Conservation (phyloP, 1,284 basidiomycete species). For the Amylostereum areolatum region DNA sequence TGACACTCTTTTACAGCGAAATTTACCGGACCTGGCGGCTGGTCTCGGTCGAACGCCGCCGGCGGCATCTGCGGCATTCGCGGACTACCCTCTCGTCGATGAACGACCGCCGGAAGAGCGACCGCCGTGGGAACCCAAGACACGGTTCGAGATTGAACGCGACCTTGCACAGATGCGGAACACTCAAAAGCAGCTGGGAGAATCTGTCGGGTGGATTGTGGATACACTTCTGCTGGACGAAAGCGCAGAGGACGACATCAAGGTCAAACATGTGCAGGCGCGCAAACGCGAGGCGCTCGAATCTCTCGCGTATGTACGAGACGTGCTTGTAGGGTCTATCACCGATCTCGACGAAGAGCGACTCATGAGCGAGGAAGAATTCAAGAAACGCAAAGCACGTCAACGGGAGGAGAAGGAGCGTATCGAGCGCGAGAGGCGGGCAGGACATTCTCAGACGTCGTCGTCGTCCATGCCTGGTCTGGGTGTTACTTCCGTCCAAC, state of each 20-base stretch:
- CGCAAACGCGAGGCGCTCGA: slow-evolving; percentile 65
- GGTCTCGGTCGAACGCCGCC: slow-evolving; percentile 55
- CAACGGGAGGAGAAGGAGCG: slow-evolving; percentile 20
- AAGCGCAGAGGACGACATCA: slow-evolving; percentile 29
- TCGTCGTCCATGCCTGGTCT: not conserved
- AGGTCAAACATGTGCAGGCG: slow-evolving; percentile 29
- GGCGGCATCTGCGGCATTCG: slow-evolving; percentile 31
- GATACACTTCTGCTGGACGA: slow-evolving; percentile 60
- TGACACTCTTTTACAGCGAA: slow-evolving; percentile 44
- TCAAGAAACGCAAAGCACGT: slow-evolving; percentile 22
- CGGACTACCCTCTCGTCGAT: slow-evolving; percentile 57
- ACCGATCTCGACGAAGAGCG: slow-evolving; percentile 56
- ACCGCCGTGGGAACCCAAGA: slow-evolving; percentile 59
- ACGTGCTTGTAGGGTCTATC: slow-evolving; percentile 54
- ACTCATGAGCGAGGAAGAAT: slow-evolving; percentile 50
- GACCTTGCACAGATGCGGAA: slow-evolving; percentile 47
- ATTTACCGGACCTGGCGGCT: slow-evolving; percentile 75
- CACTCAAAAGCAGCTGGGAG: slow-evolving; percentile 56
- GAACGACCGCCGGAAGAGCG: slow-evolving; percentile 51
- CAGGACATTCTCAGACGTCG: not conserved
- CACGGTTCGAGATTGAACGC: slow-evolving; percentile 60
- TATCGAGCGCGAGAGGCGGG: slow-evolving; percentile 11
- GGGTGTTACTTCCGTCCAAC: not conserved
- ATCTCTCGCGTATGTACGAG: slow-evolving; percentile 66
- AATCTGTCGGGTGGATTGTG: slow-evolving; percentile 66